These are phyloP conservation scores for Pholiota conissans DNA, from an alignment of 768 basidiomycete species.

Conservation along the genomic window DNA sequence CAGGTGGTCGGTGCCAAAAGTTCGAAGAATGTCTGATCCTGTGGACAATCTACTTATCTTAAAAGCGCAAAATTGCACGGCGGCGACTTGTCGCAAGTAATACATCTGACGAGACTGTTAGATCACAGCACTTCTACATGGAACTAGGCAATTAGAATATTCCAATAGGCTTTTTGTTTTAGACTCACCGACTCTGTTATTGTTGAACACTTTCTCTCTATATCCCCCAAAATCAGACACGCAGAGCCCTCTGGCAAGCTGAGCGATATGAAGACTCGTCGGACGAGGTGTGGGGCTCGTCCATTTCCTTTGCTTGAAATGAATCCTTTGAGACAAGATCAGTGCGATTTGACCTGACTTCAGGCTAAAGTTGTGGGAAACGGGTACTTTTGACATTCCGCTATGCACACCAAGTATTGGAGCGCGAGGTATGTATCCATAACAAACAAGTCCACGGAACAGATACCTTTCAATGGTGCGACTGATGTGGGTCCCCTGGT, in stretches of 20 bases:
- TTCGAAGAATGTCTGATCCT: neutral
- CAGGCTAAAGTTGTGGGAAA: neutral
- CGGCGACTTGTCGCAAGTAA: neutral
- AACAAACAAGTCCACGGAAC: neutral
- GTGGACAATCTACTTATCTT: neutral
- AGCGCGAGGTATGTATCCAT: neutral
- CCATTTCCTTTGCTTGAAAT: neutral
- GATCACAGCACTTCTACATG: neutral
- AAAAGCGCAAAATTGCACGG: neutral
- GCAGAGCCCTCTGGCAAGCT: neutral
- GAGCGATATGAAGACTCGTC: neutral
- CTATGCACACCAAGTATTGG: neutral
- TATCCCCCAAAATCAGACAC: neutral
- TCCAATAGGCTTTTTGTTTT: neutral
- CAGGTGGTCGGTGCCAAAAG: neutral
- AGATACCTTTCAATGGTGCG: neutral
- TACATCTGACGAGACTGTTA: neutral
- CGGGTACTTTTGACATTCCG: neutral
- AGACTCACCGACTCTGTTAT: too few relatives aligned
- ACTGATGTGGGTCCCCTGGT: neutral
- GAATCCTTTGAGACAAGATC: neutral
- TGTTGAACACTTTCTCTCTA: neutral
- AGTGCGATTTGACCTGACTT: neutral
- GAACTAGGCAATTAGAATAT: neutral
- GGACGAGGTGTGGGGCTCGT: neutral